Conservation (phyloP, 768 basidiomycete species). For the Lactarius vividus region DNA sequence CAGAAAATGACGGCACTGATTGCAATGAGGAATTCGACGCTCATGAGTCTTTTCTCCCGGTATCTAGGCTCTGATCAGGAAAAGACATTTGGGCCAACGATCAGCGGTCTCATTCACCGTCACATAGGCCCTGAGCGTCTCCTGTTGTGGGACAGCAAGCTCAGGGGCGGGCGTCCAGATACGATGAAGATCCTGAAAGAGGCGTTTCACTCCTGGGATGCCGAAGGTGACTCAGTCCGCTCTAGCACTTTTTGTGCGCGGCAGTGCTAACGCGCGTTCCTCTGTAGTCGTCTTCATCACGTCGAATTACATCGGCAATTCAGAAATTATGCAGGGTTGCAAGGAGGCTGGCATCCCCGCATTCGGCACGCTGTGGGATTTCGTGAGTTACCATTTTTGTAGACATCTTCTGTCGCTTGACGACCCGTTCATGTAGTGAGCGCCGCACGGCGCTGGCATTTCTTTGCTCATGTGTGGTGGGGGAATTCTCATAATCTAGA, state of each 20-base stretch:
- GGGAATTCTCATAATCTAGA: not conserved
- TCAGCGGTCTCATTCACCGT: constrained; percentile 40
- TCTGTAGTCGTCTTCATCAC: constrained; percentile 43
- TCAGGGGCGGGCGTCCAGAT: constrained; percentile 41
- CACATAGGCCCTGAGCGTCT: constrained; percentile 41
- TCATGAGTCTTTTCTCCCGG: not conserved
- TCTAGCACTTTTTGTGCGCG: not conserved
- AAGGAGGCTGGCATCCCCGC: constrained; percentile 38
- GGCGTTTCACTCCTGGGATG: constrained; percentile 37
- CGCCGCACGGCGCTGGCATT: not conserved
- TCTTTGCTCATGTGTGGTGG: not conserved
- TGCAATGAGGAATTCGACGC: not conserved
- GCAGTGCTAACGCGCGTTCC: not conserved
- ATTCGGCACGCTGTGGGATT: constrained; percentile 36
- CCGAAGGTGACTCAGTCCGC: constrained; percentile 33
- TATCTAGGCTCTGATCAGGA: constrained; percentile 41
- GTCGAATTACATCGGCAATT: constrained; percentile 42
- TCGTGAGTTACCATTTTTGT: constrained; percentile 15
- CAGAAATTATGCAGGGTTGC: constrained; percentile 43
- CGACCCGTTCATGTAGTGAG: constrained; percentile 16
- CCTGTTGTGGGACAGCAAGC: constrained; percentile 44
- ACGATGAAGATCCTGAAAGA: constrained; percentile 40
- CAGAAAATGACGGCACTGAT: not conserved
- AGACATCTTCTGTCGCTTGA: not conserved
- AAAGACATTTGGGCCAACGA: constrained; percentile 46